Evolutionary conservation across 2,329 filamentous ascomycete species (phyloP).

Genomic region (Calonectria naviculata): DNA sequence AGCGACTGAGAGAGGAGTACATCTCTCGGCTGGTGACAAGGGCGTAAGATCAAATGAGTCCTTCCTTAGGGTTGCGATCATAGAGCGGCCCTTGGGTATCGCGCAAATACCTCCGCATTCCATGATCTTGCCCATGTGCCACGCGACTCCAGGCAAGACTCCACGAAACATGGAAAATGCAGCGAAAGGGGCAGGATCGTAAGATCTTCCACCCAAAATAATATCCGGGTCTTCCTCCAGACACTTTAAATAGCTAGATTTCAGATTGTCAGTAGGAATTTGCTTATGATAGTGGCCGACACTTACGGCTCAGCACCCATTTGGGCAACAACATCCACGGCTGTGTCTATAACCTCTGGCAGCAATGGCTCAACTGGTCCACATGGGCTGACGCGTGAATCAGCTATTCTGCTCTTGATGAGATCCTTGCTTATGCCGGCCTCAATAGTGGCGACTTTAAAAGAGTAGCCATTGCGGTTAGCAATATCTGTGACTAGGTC

Average conservation of each 20-base stretch:
- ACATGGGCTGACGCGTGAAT: conserved; percentile 41
- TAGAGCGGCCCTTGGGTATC: conserved; percentile 55
- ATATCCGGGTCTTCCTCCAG: conserved; percentile 39
- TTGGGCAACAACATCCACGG: conserved; percentile 35
- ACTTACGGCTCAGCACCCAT: conserved; percentile 39
- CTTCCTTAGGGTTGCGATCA: conserved; percentile 51
- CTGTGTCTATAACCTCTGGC: conserved; percentile 32
- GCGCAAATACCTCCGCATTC: conserved; percentile 62
- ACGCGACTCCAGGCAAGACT: conserved; percentile 46
- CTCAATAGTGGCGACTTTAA: conserved; percentile 47
- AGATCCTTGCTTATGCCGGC: conserved; percentile 44
- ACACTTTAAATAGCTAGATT: conserved; percentile 29
- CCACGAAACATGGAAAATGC: conserved; percentile 49
- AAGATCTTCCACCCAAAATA: conserved; percentile 46
- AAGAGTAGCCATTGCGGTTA: conserved; percentile 37
- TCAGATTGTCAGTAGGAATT: not conserved
- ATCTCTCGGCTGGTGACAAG: conserved; percentile 49
- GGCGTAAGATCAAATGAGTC: conserved; percentile 60
- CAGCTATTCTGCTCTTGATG: conserved; percentile 41
- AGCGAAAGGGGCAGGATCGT: conserved; percentile 53
- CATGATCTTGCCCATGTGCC: conserved; percentile 66
- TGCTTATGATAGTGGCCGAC: too few species aligned
- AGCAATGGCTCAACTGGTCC: conserved; percentile 46
- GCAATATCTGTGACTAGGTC: conserved; percentile 50
- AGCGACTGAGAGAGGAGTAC: conserved; percentile 60